phyloP scores from a whole-genome alignment of 1,139 yeast genomes.

The Candida glucosophila region DNA sequence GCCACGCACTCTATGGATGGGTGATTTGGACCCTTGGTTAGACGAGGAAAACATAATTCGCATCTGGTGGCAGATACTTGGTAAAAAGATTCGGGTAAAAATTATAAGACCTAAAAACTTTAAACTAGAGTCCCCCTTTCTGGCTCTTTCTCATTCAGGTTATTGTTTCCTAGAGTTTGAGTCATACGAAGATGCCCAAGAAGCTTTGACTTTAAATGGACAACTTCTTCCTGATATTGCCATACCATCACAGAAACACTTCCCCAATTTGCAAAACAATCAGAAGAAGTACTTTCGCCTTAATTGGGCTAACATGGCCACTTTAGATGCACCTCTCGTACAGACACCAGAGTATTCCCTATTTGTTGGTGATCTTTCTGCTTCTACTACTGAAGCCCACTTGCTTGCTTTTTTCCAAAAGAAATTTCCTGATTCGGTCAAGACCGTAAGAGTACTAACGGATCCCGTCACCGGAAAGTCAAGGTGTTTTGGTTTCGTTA shows the following conservation, averaged over 20 bases:
- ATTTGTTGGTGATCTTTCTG: constrained; percentile 75
- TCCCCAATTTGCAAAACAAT: constrained; percentile 39
- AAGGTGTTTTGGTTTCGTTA: constrained; percentile 70
- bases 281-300: constrained; percentile 55
- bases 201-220: constrained; percentile 58
- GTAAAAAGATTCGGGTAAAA: constrained; percentile 39
- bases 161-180: constrained; percentile 70
- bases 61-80: constrained; percentile 48
- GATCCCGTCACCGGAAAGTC: constrained; percentile 67
- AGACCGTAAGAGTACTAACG: constrained; percentile 67
- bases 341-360: constrained; percentile 52
- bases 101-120: constrained; percentile 40
- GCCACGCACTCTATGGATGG: constrained; percentile 69
- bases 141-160: constrained; percentile 49
- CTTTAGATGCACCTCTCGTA: constrained; percentile 42
- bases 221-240: constrained; percentile 51
- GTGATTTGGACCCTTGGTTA: constrained; percentile 69
- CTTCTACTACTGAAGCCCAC: constrained; percentile 64
- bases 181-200: constrained; percentile 54
- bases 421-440: constrained; percentile 51
- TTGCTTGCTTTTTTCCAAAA: constrained; percentile 58
- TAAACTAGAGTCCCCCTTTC: constrained; percentile 17
- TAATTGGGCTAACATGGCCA: constrained; percentile 71
- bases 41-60: constrained; percentile 52
- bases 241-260: constrained; percentile 37